Percentiles rank a stretch among this genome's conserved stretches.
Conservation (phyloP, 2,329 filamentous ascomycete genomes). For the Aspergillus intermedius region DNA sequence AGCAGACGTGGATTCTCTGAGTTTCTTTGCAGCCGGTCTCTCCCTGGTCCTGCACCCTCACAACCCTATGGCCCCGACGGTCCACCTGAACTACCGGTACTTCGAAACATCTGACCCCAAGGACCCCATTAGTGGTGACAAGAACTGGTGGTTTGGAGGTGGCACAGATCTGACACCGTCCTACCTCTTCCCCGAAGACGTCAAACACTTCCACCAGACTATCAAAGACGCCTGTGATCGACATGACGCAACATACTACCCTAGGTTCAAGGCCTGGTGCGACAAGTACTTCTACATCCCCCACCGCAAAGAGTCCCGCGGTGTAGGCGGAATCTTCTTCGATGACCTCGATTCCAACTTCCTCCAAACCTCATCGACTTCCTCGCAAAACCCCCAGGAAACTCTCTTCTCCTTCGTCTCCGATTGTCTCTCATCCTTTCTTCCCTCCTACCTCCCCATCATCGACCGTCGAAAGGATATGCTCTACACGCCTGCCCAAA, state of each 20-base stretch:
- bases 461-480: slow-evolving; percentile 83
- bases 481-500: slow-evolving; percentile 78
- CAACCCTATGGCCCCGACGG: slow-evolving; percentile 95
- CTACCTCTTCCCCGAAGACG: slow-evolving; percentile 96
- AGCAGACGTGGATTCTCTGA: slow-evolving; percentile 69
- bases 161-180: slow-evolving; percentile 88
- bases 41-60: slow-evolving; percentile 88
- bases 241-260: slow-evolving; percentile 87
- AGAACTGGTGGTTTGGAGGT: slow-evolving; percentile 94
- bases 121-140: slow-evolving; percentile 60
- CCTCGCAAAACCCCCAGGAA: slow-evolving; percentile 73
- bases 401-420: slow-evolving; percentile 85
- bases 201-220: slow-evolving; percentile 89
- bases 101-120: slow-evolving; percentile 90
- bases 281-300: slow-evolving; percentile 96
- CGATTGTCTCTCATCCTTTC: slow-evolving; percentile 76
- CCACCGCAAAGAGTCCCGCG: slow-evolving; percentile 78
- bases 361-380: slow-evolving; percentile 31
- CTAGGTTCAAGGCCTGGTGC: slow-evolving; percentile 95
- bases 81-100: slow-evolving; percentile 97
- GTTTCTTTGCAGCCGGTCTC: slow-evolving; percentile 91
- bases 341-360: slow-evolving; percentile 74
- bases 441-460: slow-evolving; percentile 87
- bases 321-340: slow-evolving; percentile 96
- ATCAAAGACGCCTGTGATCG: slow-evolving; percentile 90